These are phyloP conservation scores for Dactylonectria macrodidyma DNA, from an alignment of 2,329 filamentous ascomycete genomes.

Conservation along the genomic window DNA sequence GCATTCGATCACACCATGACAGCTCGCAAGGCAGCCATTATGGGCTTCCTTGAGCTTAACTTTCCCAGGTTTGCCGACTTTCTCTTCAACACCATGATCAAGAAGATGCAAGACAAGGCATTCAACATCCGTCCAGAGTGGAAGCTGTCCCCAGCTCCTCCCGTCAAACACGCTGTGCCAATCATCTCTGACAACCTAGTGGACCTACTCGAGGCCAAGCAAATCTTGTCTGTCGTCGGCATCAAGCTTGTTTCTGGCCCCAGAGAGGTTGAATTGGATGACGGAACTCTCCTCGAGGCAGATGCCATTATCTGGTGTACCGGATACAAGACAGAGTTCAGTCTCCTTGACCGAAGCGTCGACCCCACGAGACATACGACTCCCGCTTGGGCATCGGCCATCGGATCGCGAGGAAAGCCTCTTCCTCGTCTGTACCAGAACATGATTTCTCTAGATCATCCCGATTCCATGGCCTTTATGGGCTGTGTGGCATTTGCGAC, in stretches of 20 bases:
- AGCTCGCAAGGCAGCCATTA: slow-evolving; percentile 50
- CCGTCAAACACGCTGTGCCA: slow-evolving; percentile 42
- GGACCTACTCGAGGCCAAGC: slow-evolving; percentile 55
- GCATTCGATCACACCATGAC: slow-evolving; percentile 54
- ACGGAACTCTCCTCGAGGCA: slow-evolving; percentile 46
- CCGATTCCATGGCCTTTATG: slow-evolving; percentile 61
- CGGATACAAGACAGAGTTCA: slow-evolving; percentile 53
- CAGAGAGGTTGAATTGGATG: slow-evolving; percentile 47
- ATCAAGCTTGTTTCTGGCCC: slow-evolving; percentile 44
- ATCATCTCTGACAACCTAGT: slow-evolving; percentile 49
- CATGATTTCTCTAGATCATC: slow-evolving; percentile 59
- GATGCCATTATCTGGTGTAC: slow-evolving; percentile 54
- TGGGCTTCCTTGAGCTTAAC: slow-evolving; percentile 47
- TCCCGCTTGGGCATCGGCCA: slow-evolving; percentile 42
- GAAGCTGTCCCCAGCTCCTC: slow-evolving; percentile 46
- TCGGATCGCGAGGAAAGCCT: slow-evolving; percentile 46
- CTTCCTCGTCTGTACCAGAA: slow-evolving; percentile 60
- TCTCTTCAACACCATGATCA: slow-evolving; percentile 42
- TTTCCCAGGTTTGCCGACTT: slow-evolving; percentile 43
- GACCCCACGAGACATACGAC: slow-evolving; percentile 46
- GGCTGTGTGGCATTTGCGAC: slow-evolving; percentile 55
- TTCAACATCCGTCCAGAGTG: slow-evolving; percentile 49
- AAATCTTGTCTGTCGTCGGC: slow-evolving; percentile 52
- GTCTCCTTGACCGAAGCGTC: slow-evolving; percentile 45
- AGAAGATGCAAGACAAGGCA: slow-evolving; percentile 40